Conservation (phyloP, 345 rosid species). For the Microcos paniculata region DNA sequence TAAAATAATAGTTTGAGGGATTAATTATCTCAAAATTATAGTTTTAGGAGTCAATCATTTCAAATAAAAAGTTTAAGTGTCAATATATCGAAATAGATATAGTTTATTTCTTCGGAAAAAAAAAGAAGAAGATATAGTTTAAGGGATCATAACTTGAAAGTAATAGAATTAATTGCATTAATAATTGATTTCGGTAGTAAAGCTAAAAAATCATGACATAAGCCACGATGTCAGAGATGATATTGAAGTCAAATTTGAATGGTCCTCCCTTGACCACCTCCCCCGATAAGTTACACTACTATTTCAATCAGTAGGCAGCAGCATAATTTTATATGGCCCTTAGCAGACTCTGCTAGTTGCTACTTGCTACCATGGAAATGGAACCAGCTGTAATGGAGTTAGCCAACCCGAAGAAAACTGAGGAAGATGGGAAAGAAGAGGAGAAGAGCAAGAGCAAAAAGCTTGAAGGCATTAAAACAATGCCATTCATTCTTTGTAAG, state of each 20-base stretch:
- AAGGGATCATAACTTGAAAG: too few species aligned
- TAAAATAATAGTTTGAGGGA: too few species aligned
- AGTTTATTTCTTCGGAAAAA: too few species aligned
- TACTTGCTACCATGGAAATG: neutral
- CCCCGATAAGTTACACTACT: neutral
- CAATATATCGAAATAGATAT: too few species aligned
- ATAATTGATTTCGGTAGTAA: neutral
- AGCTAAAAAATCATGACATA: neutral
- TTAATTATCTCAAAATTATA: too few species aligned
- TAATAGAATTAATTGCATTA: too few species aligned
- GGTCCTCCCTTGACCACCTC: neutral
- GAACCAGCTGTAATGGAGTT: neutral
- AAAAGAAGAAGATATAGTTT: too few species aligned
- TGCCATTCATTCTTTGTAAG: constrained; percentile 24
- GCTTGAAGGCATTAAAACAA: constrained; percentile 20
- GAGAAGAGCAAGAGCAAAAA: constrained; percentile 3
- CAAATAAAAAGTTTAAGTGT: too few species aligned
- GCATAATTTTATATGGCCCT: neutral
- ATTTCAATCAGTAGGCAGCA: neutral
- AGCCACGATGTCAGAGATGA: neutral
- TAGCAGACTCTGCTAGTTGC: neutral
- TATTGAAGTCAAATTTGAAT: neutral
- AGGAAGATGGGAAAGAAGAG: neutral
- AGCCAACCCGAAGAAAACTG: neutral
- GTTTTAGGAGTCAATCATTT: too few species aligned